phyloP scores from a whole-genome alignment of 169 alveolate genomes.

The Plasmodium sp. region DNA sequence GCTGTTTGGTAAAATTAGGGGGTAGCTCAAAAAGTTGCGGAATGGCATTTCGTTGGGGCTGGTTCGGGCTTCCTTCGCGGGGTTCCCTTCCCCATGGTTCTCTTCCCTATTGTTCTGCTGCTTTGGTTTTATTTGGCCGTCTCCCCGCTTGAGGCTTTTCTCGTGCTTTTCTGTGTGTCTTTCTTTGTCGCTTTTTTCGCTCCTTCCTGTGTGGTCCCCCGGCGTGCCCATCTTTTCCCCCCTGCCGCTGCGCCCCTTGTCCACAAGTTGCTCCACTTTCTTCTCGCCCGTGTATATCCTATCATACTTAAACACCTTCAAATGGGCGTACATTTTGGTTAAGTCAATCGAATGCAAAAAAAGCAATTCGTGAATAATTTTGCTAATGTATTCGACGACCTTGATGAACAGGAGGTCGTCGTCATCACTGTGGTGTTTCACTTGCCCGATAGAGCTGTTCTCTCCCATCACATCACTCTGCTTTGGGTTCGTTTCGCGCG shows the following conservation, averaged over 20 bases:
- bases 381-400: slow-evolving; percentile 69
- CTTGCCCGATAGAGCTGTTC: neutral
- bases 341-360: slow-evolving; percentile 64
- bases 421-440: neutral
- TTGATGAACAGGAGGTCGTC: slow-evolving; percentile 21
- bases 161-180: neutral
- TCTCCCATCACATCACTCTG: neutral
- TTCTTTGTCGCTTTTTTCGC: neutral
- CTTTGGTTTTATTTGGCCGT: neutral
- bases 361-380: slow-evolving; percentile 66
- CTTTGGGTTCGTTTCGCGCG: neutral
- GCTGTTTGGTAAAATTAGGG: slow-evolving; percentile 55
- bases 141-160: neutral
- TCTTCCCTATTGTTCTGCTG: neutral
- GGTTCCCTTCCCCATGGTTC: neutral
- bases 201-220: neutral
- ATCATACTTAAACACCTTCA: slow-evolving; percentile 65
- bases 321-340: slow-evolving; percentile 45
- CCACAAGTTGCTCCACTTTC: slow-evolving; percentile 3
- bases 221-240: neutral
- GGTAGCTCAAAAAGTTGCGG: slow-evolving; percentile 48
- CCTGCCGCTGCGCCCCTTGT: neutral
- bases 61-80: neutral
- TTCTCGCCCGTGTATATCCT: slow-evolving; percentile 36
- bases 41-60: neutral